Conservation (phyloP, 2,329 filamentous ascomycete genomes). For the Sphaerulina populicola region DNA sequence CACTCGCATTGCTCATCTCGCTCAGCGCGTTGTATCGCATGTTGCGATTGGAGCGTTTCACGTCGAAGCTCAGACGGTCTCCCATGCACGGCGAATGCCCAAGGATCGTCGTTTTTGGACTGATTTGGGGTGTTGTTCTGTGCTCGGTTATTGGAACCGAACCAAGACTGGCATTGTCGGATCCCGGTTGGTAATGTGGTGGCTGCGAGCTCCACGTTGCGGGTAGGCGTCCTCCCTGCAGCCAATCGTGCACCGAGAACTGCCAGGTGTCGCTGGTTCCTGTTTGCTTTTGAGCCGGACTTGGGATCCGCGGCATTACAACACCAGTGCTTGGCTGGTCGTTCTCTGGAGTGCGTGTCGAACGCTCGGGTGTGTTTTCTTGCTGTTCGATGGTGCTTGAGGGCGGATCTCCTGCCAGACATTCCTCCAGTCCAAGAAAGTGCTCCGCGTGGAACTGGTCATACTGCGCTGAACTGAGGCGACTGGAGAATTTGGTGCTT, state of each 20-base stretch:
- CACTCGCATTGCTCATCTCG: conserved; percentile 2
- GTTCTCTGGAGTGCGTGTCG: not conserved
- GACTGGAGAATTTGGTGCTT: not conserved
- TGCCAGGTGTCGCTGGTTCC: conserved; percentile 11
- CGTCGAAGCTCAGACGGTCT: conserved; percentile 20
- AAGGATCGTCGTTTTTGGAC: conserved; percentile 4
- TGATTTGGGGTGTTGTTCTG: conserved; percentile 3
- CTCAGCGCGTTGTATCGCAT: conserved; percentile 25
- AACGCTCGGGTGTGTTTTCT: not conserved
- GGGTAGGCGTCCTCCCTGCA: not conserved
- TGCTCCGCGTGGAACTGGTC: conserved; percentile 7
- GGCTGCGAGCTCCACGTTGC: not conserved
- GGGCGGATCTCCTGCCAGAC: not conserved
- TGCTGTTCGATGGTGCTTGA: not conserved
- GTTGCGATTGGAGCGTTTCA: conserved; percentile 24
- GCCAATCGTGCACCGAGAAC: conserved; percentile 8
- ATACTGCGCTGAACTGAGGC: conserved; percentile 5
- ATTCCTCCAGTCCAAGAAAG: conserved; percentile 3
- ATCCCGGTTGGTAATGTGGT: not conserved
- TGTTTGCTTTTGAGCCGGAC: conserved; percentile 6
- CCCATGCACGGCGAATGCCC: conserved; percentile 20
- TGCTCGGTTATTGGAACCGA: not conserved
- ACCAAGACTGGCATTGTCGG: not conserved
- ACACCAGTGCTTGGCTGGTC: conserved; percentile 1
- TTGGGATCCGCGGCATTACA: conserved; percentile 12